phyloP scores from a whole-genome alignment of 139 green algal genomes.

The Volvox reticuliferus region DNA sequence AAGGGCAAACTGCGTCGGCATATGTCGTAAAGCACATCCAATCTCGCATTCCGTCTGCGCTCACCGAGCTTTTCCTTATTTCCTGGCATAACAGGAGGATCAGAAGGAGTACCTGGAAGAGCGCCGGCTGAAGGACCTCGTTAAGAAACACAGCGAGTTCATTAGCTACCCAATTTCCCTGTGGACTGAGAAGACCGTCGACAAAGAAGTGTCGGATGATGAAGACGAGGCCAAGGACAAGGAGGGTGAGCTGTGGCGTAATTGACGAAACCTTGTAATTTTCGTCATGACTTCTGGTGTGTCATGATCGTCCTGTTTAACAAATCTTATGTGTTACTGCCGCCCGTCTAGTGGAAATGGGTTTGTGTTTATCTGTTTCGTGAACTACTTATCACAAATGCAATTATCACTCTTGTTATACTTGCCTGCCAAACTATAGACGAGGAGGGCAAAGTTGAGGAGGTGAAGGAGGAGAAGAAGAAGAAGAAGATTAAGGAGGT shows the following conservation, averaged over 20 bases:
- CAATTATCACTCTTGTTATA: no score
- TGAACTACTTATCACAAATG: no score
- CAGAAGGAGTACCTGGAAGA: conserved; percentile 99
- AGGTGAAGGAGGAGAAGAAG: conserved; percentile 89
- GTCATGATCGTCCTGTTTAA: no score
- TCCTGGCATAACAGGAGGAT: conserved; percentile 81
- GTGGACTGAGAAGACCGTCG: conserved; percentile 97
- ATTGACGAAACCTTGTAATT: no score
- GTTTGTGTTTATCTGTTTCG: no score
- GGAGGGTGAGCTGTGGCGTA: background rate
- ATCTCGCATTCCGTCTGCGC: no score
- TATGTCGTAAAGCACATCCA: no score
- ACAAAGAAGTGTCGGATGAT: conserved; percentile 98
- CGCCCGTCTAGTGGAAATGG: no score
- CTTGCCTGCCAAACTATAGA: conserved; percentile 41
- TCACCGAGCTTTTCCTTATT: no score
- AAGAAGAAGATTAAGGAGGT: conserved; percentile 98
- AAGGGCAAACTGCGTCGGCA: no score
- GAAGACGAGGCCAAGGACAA: conserved; percentile 78
- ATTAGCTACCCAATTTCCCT: conserved; percentile 99
- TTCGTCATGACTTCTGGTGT: no score
- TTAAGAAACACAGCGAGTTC: conserved; percentile 99
- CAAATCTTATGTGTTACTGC: no score
- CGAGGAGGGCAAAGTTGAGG: conserved; percentile 89
- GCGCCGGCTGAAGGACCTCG: conserved; percentile 97